A percentile compares a stretch with the other conserved stretches of the same genome.
Evolutionary conservation across 2,329 filamentous ascomycete genomes (phyloP).

Genomic region (Xylaria hypoxylon): DNA sequence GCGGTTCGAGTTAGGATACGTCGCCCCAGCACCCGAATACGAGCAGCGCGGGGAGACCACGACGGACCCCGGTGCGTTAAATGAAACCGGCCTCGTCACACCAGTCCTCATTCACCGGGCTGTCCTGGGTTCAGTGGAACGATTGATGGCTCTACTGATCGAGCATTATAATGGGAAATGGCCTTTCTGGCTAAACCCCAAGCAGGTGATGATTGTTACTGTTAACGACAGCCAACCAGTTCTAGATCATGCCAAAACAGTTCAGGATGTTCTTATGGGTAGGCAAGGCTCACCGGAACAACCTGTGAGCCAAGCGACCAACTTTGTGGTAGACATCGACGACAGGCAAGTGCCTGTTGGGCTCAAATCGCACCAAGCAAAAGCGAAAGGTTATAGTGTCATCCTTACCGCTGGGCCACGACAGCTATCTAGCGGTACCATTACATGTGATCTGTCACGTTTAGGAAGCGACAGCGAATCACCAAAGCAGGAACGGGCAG

Average conservation of each 20-base stretch:
- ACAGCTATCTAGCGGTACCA: slow-evolving; percentile 68
- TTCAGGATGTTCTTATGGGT: slow-evolving; percentile 65
- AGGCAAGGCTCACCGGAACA: slow-evolving; percentile 51
- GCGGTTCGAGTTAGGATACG: slow-evolving; percentile 81
- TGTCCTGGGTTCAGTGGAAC: slow-evolving; percentile 84
- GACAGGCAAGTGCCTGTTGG: slow-evolving; percentile 71
- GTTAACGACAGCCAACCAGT: slow-evolving; percentile 72
- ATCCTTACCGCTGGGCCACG: slow-evolving; percentile 78
- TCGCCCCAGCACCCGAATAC: slow-evolving; percentile 73
- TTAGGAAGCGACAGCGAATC: slow-evolving; percentile 42
- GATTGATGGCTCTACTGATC: slow-evolving; percentile 85
- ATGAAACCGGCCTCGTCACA: slow-evolving; percentile 68
- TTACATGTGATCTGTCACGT: slow-evolving; percentile 61
- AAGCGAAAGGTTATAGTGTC: slow-evolving; percentile 76
- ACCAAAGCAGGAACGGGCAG: slow-evolving; percentile 50
- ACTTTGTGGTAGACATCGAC: slow-evolving; percentile 77
- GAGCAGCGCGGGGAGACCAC: slow-evolving; percentile 66
- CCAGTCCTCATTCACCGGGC: slow-evolving; percentile 89
- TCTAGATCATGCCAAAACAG: slow-evolving; percentile 60
- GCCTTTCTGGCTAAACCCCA: slow-evolving; percentile 90
- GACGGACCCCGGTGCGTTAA: slow-evolving; percentile 60
- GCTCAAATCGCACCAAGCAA: slow-evolving; percentile 80
- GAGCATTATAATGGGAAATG: slow-evolving; percentile 84
- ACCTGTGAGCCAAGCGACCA: slow-evolving; percentile 66
- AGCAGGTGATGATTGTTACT: slow-evolving; percentile 79